phyloP scores from a whole-genome alignment of 129 eudicot species.

The Glebionis coronaria region DNA sequence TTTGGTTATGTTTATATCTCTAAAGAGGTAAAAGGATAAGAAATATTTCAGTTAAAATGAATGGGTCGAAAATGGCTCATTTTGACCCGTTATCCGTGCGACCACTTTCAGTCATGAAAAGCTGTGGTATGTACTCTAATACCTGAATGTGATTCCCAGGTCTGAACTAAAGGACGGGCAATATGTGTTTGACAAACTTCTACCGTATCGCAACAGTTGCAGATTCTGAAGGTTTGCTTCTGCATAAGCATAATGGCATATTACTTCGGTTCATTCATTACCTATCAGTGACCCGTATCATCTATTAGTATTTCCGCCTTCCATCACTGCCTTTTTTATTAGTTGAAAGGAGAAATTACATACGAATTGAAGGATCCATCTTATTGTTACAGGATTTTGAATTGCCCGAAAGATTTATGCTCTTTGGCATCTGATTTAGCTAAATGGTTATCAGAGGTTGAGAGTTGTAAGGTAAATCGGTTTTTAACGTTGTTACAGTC shows the following conservation, averaged over 20 bases:
- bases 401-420: no score
- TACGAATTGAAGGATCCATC: no score
- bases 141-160: constrained; percentile 38
- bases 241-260: constrained; percentile 4
- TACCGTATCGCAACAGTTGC: constrained; percentile 63
- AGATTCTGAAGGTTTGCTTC: constrained; percentile 57
- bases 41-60: not conserved
- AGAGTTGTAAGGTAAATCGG: no score
- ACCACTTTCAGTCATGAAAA: constrained; percentile 15
- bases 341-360: no score
- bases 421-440: no score
- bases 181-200: constrained; percentile 62
- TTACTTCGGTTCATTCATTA: not conserved
- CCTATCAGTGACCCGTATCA: not conserved
- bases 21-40: not conserved
- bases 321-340: no score
- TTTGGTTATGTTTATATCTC: not conserved
- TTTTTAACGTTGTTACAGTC: no score
- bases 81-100: not conserved
- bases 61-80: not conserved
- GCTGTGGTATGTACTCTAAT: constrained; percentile 2
- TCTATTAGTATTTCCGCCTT: no score
- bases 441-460: no score
- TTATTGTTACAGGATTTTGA: no score
- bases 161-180: constrained; percentile 82